Base-by-base conservation (phyloP, 2,329 filamentous ascomycete genomes). In the Ceratocystis alfenasii region DNA sequence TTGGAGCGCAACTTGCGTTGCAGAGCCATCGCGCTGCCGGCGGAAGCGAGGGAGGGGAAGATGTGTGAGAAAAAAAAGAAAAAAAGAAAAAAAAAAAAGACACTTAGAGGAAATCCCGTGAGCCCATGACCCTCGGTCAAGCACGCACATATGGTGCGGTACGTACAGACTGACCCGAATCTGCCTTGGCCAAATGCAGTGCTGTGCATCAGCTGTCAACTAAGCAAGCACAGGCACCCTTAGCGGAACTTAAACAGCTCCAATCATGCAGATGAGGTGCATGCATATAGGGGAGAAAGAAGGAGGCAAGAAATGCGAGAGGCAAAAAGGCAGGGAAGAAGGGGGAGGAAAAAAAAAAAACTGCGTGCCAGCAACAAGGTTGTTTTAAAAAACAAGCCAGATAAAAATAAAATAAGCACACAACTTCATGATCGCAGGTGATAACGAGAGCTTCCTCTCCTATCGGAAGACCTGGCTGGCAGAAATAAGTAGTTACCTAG, bases 171-270 rank as follows among this genome's bases (percentile, higher is more conserved):
- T 22, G 48, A 22, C 48, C 22, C 22, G 48, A 8, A 53, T 25
- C 25, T 41, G 28, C 55, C 55, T 36, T 30, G 28, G 17, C 33
- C 55, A 28, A n/a, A 59, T 59, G n/a, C 55, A 59, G 55, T n/a
- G 28, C 55, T n/a, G 25, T 59, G 55, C 28, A 33, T 59, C 55
- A 59, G 33, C 28, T 59, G 55, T 59, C 55, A 59, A 59, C 17
- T 36, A n/a, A 59, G 17, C 55, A 59, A 7, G 55, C 55, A 59
- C 55, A 25, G 25, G 55, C 25, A 20, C 25, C 3, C 5, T 59
- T 59, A 33, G 22, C 55, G 28, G 30, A 59, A 15, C 55, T 59
- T 59, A 59, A 59, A 7, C 28, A 59, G n/a, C 30, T 36, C 33
- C 12, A 59, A 25, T 7, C 10, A 36, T 59, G 30, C 28, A 59